A percentile compares a stretch with the other conserved stretches of the same genome.
These are phyloP conservation scores for Alternaria ventricosa DNA, from an alignment of 2,329 filamentous ascomycete genomes.

Conservation along the genomic window DNA sequence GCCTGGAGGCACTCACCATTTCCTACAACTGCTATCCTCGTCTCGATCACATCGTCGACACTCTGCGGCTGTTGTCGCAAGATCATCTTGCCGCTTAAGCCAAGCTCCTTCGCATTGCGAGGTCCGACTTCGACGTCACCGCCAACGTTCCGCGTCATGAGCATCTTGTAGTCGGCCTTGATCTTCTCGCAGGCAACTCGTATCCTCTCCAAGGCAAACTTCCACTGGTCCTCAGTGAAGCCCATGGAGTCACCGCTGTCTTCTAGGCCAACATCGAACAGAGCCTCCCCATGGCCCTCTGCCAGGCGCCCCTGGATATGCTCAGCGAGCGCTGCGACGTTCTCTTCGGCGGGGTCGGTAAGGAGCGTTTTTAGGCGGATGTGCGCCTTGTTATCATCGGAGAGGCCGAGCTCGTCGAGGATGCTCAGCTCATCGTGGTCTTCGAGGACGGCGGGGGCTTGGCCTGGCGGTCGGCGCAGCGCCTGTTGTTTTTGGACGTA, in stretches of 20 bases:
- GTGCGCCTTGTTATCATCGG: constrained; percentile 69
- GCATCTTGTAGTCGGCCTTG: constrained; percentile 77
- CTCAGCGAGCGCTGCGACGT: constrained; percentile 67
- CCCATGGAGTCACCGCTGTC: constrained; percentile 86
- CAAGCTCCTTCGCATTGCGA: constrained; percentile 70
- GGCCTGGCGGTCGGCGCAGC: constrained; percentile 59
- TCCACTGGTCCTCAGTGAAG: constrained; percentile 77
- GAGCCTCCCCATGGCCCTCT: constrained; percentile 85
- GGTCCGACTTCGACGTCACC: constrained; percentile 74
- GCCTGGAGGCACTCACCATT: constrained; percentile 68
- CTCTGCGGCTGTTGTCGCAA: constrained; percentile 75
- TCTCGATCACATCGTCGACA: constrained; percentile 91
- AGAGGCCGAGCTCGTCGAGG: constrained; percentile 77
- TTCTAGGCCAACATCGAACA: constrained; percentile 93
- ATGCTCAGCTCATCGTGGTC: constrained; percentile 91
- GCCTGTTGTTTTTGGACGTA: constrained; percentile 96
- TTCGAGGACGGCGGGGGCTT: constrained; percentile 53
- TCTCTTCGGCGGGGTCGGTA: constrained; percentile 64
- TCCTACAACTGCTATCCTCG: constrained; percentile 92
- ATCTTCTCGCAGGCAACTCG: constrained; percentile 67
- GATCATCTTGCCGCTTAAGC: constrained; percentile 84
- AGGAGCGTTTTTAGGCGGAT: constrained; percentile 79
- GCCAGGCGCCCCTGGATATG: constrained; percentile 69
- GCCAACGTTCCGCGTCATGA: constrained; percentile 89
- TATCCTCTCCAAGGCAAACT: constrained; percentile 71